Percentiles rank a stretch among this genome's conserved stretches.
Conservation (phyloP, 2,329 filamentous ascomycete genomes). For the Anthostomella pinea region DNA sequence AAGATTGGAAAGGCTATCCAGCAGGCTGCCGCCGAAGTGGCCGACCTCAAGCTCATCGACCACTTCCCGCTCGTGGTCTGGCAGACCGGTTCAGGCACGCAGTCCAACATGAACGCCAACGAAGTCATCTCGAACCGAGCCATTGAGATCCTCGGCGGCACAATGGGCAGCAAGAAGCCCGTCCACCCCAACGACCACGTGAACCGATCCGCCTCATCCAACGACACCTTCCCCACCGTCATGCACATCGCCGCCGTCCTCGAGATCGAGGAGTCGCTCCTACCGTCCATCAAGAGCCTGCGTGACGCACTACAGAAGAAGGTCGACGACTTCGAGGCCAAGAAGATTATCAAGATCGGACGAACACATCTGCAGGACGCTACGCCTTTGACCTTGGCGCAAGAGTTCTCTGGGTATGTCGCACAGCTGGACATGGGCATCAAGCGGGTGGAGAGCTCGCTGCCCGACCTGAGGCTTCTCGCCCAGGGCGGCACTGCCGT, state of each 20-base stretch:
- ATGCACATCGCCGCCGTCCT: slow-evolving; percentile 99
- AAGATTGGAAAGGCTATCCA: slow-evolving; percentile 91
- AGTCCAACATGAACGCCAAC: slow-evolving; percentile 99
- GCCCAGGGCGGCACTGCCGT: slow-evolving; percentile 97
- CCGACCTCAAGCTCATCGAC: slow-evolving; percentile 87
- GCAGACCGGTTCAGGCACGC: slow-evolving; percentile 98
- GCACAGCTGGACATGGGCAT: slow-evolving; percentile 91
- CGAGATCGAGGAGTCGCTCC: slow-evolving; percentile 80
- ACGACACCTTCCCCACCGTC: slow-evolving; percentile 98
- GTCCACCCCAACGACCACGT: slow-evolving; percentile 99
- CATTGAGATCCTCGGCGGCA: slow-evolving; percentile 93
- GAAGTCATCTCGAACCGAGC: slow-evolving; percentile 99
- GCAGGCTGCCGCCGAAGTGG: slow-evolving; percentile 90
- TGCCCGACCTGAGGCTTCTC: slow-evolving; percentile 81
- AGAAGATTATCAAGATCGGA: slow-evolving; percentile 97
- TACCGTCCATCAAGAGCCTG: slow-evolving; percentile 79
- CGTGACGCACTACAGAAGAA: slow-evolving; percentile 83
- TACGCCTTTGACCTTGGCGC: slow-evolving; percentile 89
- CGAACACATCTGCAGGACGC: slow-evolving; percentile 97
- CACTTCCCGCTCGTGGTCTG: slow-evolving; percentile 99
- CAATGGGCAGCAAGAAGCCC: slow-evolving; percentile 95
- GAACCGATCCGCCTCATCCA: slow-evolving; percentile 98
- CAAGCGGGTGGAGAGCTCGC: slow-evolving; percentile 75
- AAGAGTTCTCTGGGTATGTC: slow-evolving; percentile 97
- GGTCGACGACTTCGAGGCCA: slow-evolving; percentile 78